Base-by-base conservation (phyloP, 2,329 filamentous ascomycete species). In the Fusarium lateritium region DNA sequence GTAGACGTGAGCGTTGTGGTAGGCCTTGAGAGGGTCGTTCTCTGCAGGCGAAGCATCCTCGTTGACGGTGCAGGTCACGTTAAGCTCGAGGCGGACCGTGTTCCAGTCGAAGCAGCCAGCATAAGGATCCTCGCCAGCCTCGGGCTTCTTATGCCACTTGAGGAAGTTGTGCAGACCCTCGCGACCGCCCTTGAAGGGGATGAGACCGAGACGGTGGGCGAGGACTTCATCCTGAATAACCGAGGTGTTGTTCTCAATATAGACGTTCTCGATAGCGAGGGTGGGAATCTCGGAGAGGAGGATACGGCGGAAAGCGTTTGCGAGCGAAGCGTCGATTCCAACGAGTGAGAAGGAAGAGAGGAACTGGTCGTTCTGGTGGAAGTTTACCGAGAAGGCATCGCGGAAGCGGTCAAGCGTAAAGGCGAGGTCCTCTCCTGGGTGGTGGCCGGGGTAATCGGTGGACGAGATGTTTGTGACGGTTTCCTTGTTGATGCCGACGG, bases 151-250 rank as follows among this genome's bases (percentile, higher is more conserved):
- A 81, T 89, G 94, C 90, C 92, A 97, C 78, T 90, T 90, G 82
- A 98, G 85, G 84, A 90, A 94, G 73, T 91, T 88, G 60, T 84
- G 84, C 56, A 99, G 84, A 52, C 93, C 94, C 56, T 92, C 86
- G 69, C 90, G 88, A 65, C 89, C 88, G 71, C 93, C 96, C 70
- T 91, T 92, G 73, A 99, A 91, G 19, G 97, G 96, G 56, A 99
- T 92, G 45, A 99, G 88, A 62, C 96, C 96, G 33, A 99, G 85
- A 44, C 96, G 88, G 79, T 96, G 93, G 17, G 94, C 91, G 52
- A 99, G 90, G 6, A 99, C 95, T 83, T 99, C 96, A 78, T 99
- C 96, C 79, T 98, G 95, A 76, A 99, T 96, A 36, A 99, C 94
- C 7, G 94, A 97, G 51, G 95, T 98, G 85, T 99, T 99, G 85